These are phyloP conservation scores for Auricularia auricula-judae DNA, from an alignment of 768 basidiomycete genomes.

Conservation along the genomic window DNA sequence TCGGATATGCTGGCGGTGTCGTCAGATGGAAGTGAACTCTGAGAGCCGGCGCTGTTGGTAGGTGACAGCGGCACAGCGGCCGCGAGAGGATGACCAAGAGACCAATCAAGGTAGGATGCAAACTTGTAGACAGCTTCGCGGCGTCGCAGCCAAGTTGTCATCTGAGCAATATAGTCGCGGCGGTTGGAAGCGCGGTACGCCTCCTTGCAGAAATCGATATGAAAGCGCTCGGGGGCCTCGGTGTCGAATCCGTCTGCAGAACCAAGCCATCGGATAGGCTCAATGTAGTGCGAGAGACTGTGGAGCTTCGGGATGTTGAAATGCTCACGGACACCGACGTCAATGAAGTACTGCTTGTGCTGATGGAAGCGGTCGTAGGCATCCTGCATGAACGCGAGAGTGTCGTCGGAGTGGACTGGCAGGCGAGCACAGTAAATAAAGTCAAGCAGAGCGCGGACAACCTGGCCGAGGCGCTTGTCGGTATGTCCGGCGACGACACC, in stretches of 20 bases:
- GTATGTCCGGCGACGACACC: conserved; percentile 19
- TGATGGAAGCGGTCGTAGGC: conserved; percentile 18
- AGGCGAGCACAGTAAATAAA: conserved; percentile 23
- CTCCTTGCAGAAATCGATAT: conserved; percentile 32
- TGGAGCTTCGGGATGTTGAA: conserved; percentile 31
- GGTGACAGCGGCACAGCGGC: background rate
- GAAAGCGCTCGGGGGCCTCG: conserved; percentile 27
- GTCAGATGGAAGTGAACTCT: background rate
- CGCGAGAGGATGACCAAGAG: background rate
- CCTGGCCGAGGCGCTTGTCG: conserved; percentile 12
- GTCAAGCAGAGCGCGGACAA: conserved; percentile 21
- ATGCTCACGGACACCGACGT: conserved; percentile 15
- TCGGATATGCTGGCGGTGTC: too few relatives aligned
- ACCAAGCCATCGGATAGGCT: conserved; percentile 15
- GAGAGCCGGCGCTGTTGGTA: background rate
- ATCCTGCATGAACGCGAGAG: conserved; percentile 16
- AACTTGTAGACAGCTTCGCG: conserved; percentile 23
- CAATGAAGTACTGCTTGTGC: conserved; percentile 20
- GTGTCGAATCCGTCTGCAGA: conserved; percentile 25
- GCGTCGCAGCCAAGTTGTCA: conserved; percentile 27
- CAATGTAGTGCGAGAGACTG: conserved; percentile 18
- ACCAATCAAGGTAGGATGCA: conserved; percentile 19
- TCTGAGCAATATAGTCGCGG: conserved; percentile 24
- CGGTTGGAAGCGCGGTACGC: conserved; percentile 21
- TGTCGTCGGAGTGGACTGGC: conserved; percentile 18